Base-by-base conservation (phyloP, 495 filamentous ascomycete genomes). In the Penicillium flavigenum region DNA sequence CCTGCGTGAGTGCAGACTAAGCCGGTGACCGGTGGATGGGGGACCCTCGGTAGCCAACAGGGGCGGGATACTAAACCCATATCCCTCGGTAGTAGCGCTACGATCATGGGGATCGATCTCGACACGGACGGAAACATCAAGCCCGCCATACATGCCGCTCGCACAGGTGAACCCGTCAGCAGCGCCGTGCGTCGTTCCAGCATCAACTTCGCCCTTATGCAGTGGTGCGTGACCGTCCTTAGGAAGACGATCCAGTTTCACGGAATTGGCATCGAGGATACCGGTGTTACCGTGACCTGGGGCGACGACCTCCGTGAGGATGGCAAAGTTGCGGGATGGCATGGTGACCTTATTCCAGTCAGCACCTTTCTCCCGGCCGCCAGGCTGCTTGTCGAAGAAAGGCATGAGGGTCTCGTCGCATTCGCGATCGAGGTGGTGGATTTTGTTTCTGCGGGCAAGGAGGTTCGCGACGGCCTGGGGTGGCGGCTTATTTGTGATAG, bases 401-500 rank as follows among this genome's bases (percentile, higher is more conserved):
- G 86, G 81, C 75, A 96, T 84, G 14, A 96, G 79, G 0, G 92
- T 96, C 78, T 96, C 93, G 68, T 95, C 88, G 4, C 91, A 95
- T 26, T 90, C 78, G 44, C 78, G 64, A 69, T 94, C 88, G n/a
- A 96, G 77, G 65, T 93, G 91, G 66, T 97, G 92, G 56, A 96
- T 88, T 73, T 92, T 96, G 77, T 98, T 97, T 44, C 91, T 76
- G 45, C 85, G 76, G 3, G 91, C 88, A 16, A 98, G 77, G 9
- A 98, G 78, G 63, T 96, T 92, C 36, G 92, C 91, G n/a, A 98
- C 89, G 2, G 91, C 87, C 61, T 80, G 79, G 17, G 93, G 91
- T 1, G 93, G 93, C 8, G 93, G 93, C 74, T 96, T 94, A 77
- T 97, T 96, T 60, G 92, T 92, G 69, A 98, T 95, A 45, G 88